Evolutionary conservation across 495 filamentous ascomycete species (phyloP), one percentile per base, ranked within the genome.

Genomic region (Durotheca rogersii): DNA sequence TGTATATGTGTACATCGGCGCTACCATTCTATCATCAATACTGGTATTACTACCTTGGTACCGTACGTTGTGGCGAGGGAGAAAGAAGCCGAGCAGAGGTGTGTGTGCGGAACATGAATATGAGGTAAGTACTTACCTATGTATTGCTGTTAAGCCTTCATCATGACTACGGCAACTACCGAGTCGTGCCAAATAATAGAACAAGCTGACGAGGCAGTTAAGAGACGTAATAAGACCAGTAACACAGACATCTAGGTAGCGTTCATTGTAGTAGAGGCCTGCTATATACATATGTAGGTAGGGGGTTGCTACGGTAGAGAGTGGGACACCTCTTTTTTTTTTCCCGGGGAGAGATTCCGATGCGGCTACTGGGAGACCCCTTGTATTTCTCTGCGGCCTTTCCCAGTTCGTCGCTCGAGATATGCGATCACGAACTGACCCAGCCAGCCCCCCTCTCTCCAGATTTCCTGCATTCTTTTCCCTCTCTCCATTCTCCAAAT

Each of bases 261-360:
- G n/a, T n/a, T n/a, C n/a, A n/a, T n/a, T n/a, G n/a, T n/a, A n/a
- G n/a, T n/a, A n/a, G n/a, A n/a, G n/a, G n/a, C n/a, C n/a, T n/a
- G n/a, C n/a, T n/a, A n/a, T 27, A 27, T 27, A 27, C 9, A 27
- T 9, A 27, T 27, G 9, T 27, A 27, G 23, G 23, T 14, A 41
- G 23, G 21, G 14, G 19, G n/a, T 39, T n/a, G n/a, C 19, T 15
- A 45, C 41, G 36, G 9, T n/a, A 14, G 36, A 39, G 29, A 58
- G 44, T 53, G 48, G 39, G 48, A 43, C 30, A 33, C 32, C 16
- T 47, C 31, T 48, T 53, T 53, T 15, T 47, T 36, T 48, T 53
- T 53, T 40, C 42, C 53, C 56, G 44, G 56, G 56, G 56, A 53
- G 49, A 37, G 45, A 45, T 59, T 53, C 56, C 56, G 56, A 59